These are phyloP conservation scores for Malbranchea cinnamomea DNA, from an alignment of 2,329 filamentous ascomycete genomes.

Conservation along the genomic window DNA sequence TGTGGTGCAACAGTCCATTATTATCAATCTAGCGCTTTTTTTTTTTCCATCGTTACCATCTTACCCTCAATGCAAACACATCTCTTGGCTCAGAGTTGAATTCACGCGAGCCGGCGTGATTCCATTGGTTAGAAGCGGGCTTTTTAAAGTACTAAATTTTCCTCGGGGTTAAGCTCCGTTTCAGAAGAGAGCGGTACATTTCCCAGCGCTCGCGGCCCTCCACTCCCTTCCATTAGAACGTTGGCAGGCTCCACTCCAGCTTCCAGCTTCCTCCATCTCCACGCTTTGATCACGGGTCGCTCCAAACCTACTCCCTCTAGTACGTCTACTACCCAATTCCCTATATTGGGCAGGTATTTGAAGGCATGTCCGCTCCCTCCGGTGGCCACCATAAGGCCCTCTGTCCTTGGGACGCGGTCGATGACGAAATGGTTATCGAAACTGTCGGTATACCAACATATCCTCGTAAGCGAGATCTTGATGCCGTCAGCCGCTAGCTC, in stretches of 20 bases:
- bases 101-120: too few species aligned
- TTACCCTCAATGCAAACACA: too few species aligned
- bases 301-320: conserved; percentile 26
- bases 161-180: neutral
- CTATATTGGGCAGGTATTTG: conserved; percentile 46
- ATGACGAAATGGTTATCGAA: conserved; percentile 41
- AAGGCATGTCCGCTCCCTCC: conserved; percentile 49
- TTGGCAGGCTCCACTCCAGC: conserved; percentile 9
- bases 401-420: conserved; percentile 34
- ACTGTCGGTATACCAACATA: conserved; percentile 45
- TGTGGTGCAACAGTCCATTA: too few species aligned
- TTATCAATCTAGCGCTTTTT: too few species aligned
- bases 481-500: conserved; percentile 26
- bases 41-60: too few species aligned
- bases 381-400: conserved; percentile 43
- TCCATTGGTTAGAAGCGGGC: too few species aligned
- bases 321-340: conserved; percentile 39
- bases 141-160: too few species aligned
- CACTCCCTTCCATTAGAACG: conserved; percentile 13
- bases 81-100: too few species aligned
- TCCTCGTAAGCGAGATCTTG: conserved; percentile 28
- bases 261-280: conserved; percentile 13
- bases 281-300: conserved; percentile 13
- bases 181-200: conserved; percentile 7
- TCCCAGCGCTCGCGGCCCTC: conserved; percentile 8